Evolutionary conservation across 768 basidiomycete genomes (phyloP).

Genomic region (Phallus indusiatus): DNA sequence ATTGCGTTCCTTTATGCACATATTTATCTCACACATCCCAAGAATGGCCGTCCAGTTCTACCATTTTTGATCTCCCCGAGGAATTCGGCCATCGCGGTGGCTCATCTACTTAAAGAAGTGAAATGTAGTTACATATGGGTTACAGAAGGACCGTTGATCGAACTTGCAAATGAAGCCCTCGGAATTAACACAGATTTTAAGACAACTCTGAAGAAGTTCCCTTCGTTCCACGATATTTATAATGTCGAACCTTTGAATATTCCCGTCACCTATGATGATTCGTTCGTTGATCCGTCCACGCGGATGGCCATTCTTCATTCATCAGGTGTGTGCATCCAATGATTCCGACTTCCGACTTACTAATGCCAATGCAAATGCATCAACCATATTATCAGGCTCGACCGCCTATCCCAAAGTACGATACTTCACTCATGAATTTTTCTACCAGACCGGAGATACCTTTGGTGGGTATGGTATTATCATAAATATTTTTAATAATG

Average conservation of each 20-base stretch:
- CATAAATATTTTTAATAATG: not conserved
- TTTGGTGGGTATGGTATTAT: not conserved
- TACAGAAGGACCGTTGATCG: slow-evolving; percentile 15
- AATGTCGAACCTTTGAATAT: not conserved
- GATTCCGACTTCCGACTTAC: not conserved
- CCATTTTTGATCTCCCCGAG: slow-evolving; percentile 27
- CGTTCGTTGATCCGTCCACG: not conserved
- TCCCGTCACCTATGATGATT: not conserved
- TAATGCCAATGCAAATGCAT: not conserved
- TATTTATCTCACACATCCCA: slow-evolving; percentile 14
- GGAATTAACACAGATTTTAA: slow-evolving; percentile 5
- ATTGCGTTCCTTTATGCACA: slow-evolving; percentile 10
- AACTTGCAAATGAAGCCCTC: slow-evolving; percentile 11
- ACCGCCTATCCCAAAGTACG: slow-evolving; percentile 23
- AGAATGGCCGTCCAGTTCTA: not conserved
- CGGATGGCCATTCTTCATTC: slow-evolving; percentile 20
- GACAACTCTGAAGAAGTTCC: slow-evolving; percentile 9
- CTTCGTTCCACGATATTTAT: slow-evolving; percentile 14
- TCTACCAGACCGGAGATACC: not conserved
- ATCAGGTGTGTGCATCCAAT: slow-evolving; percentile 13
- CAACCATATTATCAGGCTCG: slow-evolving; percentile 3
- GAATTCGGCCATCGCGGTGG: slow-evolving; percentile 26
- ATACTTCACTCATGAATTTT: slow-evolving; percentile 13
- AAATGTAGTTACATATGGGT: slow-evolving; percentile 17
- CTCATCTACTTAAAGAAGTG: slow-evolving; percentile 23